Evolutionary conservation across 768 basidiomycete species (phyloP), one percentile per base, ranked within the genome.

Genomic region (Naganishia randhawae): DNA sequence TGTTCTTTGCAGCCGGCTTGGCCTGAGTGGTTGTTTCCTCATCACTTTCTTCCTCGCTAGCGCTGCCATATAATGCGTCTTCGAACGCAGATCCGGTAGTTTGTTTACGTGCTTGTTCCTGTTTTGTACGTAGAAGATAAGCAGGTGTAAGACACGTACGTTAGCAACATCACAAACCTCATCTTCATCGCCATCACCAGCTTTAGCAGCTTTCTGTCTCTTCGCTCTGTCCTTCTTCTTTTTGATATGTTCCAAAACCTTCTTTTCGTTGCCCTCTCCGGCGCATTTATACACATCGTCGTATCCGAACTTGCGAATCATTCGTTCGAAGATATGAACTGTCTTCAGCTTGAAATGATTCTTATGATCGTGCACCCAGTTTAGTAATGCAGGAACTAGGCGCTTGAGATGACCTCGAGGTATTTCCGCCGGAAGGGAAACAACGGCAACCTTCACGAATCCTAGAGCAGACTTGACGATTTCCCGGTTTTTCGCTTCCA

Each of bases 281-380:
- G 86, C 83, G 75, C 89, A 86, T 52, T 72, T 72, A 66, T 80
- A 80, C 1, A 99, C 86, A 50, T 88, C 88, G 45, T 93, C 87
- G 84, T 86, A 96, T 0, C 87, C 88, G 75, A 96, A 96, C 70
- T 92, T 85, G 70, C 95, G 83, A 71, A 98, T 85, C 86, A 97
- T 88, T 53, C 95, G 86, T 82, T 98, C 95, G 74, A 98, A 94
- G 72, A 98, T 93, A 79, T 98, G 94, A 50, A 92, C 87, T 27
- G 96, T 92, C 82, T 97, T 97, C 57, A 85, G 83, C 80, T 98
- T 98, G 86, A 99, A 98, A 77, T 97, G 96, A 75, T 98, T 98
- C 78, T 95, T 95, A 81, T 98, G 95, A 76, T 97, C 94, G 76
- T 96, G 92, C 6, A 92, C 91, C 92, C 96, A 95, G 52, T 84